A percentile compares a stretch with the other conserved stretches of the same genome.
These are phyloP conservation scores for Populus nigra DNA, from an alignment of 345 rosid genomes.

Conservation along the genomic window DNA sequence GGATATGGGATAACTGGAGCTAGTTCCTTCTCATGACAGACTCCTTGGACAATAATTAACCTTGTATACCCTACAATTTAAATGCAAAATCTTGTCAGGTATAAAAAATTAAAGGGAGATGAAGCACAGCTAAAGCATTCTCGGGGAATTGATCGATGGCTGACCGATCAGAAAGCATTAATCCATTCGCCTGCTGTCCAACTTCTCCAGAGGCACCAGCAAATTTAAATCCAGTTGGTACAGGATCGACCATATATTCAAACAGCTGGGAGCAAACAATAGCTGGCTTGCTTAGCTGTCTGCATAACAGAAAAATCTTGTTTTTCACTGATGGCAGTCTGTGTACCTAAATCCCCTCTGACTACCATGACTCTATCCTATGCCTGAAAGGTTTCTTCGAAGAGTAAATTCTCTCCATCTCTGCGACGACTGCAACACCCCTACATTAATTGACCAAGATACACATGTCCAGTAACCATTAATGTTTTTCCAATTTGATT, in stretches of 20 bases:
- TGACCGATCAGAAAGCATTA: slow-evolving; percentile 97
- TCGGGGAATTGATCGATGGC: slow-evolving; percentile 98
- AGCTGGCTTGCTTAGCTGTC: slow-evolving; percentile 80
- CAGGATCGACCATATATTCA: slow-evolving; percentile 97
- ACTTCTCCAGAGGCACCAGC: slow-evolving; percentile 95
- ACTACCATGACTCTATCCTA: slow-evolving; percentile 99
- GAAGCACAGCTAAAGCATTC: slow-evolving; percentile 63
- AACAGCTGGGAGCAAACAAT: slow-evolving; percentile 88
- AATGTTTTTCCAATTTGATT: no score
- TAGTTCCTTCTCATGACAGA: not conserved
- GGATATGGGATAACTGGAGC: not conserved
- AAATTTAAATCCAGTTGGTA: slow-evolving; percentile 95
- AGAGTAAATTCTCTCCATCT: slow-evolving; percentile 87
- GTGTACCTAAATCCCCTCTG: slow-evolving; percentile 95
- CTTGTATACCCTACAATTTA: no score
- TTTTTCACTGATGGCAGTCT: slow-evolving; percentile 90
- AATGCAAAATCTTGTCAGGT: not conserved
- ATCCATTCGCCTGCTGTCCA: slow-evolving; percentile 85
- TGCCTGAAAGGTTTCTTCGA: slow-evolving; percentile 78
- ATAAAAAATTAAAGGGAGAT: no score
- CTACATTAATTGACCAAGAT: slow-evolving; percentile 20
- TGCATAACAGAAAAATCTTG: slow-evolving; percentile 71
- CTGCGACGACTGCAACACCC: slow-evolving; percentile 80
- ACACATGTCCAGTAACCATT: not conserved
- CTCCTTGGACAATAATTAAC: not conserved